Conservation (phyloP, 2,329 filamentous ascomycete genomes). For the Pseudogymnoascus sp. region DNA sequence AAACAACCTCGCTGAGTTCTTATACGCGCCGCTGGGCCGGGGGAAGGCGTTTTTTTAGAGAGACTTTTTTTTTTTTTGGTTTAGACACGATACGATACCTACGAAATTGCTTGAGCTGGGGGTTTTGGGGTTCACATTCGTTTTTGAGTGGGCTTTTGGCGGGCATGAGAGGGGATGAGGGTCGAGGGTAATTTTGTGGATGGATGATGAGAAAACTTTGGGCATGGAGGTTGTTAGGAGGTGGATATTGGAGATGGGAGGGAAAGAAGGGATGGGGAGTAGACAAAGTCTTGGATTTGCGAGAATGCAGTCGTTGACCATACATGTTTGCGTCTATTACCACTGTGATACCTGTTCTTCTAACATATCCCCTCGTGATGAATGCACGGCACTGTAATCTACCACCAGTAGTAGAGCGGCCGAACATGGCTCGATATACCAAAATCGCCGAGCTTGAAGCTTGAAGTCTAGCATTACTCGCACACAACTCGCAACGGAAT, state of each 20-base stretch:
- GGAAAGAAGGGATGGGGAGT: not conserved
- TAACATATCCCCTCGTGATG: not conserved
- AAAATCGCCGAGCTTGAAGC: no score
- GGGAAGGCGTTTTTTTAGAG: not conserved
- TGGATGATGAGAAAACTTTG: not conserved
- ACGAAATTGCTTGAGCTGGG: not conserved
- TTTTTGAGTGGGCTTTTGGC: not conserved
- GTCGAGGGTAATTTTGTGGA: not conserved
- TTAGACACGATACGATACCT: slow-evolving; percentile 2
- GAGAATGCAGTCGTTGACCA: slow-evolving; percentile 2
- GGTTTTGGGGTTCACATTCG: not conserved
- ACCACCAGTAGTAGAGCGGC: no score
- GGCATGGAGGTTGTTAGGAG: not conserved
- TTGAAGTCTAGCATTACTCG: not conserved
- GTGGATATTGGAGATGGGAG: not conserved
- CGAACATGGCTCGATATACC: no score
- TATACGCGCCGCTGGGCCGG: not conserved
- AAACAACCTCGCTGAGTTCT: not conserved
- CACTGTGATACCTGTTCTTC: not conserved
- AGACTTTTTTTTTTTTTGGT: not conserved
- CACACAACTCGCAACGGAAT: not conserved
- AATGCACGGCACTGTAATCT: not conserved
- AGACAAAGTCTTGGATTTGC: slow-evolving; percentile 6
- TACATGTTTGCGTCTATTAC: not conserved
- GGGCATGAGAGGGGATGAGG: not conserved